phyloP scores from a whole-genome alignment of 2,329 filamentous ascomycete species.

The Neurospora sp. region DNA sequence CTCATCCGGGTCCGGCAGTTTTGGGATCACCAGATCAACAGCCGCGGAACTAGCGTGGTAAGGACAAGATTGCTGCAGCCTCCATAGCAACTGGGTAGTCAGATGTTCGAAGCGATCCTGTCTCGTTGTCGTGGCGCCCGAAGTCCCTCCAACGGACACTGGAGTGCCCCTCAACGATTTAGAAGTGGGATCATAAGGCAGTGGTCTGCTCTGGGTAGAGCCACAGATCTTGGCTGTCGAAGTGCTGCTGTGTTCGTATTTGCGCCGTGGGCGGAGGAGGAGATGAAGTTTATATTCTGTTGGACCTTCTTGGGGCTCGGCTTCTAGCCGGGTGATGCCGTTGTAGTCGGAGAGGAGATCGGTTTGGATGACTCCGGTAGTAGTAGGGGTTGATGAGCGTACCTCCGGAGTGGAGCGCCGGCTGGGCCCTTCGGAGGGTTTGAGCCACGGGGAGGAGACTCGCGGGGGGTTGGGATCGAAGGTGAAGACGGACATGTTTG shows the following conservation, averaged over 20 bases:
- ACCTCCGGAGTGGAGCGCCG: neutral
- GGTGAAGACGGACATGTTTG: slow-evolving; percentile 78
- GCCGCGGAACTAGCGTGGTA: slow-evolving; percentile 75
- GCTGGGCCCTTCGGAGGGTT: slow-evolving; percentile 31
- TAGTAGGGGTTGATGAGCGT: slow-evolving; percentile 16
- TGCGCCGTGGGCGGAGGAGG: slow-evolving; percentile 66
- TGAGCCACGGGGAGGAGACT: slow-evolving; percentile 85
- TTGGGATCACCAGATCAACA: slow-evolving; percentile 60
- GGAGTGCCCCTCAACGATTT: neutral
- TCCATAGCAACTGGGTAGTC: slow-evolving; percentile 91
- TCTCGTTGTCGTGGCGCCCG: slow-evolving; percentile 51
- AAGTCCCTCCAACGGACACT: slow-evolving; percentile 11
- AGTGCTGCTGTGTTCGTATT: slow-evolving; percentile 65
- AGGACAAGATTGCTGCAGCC: slow-evolving; percentile 86
- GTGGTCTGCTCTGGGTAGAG: slow-evolving; percentile 22
- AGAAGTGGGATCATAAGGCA: slow-evolving; percentile 19
- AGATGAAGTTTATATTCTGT: slow-evolving; percentile 96
- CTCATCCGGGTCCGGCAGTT: slow-evolving; percentile 53
- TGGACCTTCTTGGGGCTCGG: slow-evolving; percentile 88
- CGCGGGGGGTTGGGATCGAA: slow-evolving; percentile 81
- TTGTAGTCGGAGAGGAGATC: slow-evolving; percentile 45
- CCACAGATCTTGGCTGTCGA: slow-evolving; percentile 22
- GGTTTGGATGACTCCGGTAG: slow-evolving; percentile 21
- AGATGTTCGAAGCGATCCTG: slow-evolving; percentile 82
- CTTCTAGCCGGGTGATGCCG: slow-evolving; percentile 65